phyloP scores from a whole-genome alignment of 352 stramenopile genomes.

The Phytophthora colocasiae region DNA sequence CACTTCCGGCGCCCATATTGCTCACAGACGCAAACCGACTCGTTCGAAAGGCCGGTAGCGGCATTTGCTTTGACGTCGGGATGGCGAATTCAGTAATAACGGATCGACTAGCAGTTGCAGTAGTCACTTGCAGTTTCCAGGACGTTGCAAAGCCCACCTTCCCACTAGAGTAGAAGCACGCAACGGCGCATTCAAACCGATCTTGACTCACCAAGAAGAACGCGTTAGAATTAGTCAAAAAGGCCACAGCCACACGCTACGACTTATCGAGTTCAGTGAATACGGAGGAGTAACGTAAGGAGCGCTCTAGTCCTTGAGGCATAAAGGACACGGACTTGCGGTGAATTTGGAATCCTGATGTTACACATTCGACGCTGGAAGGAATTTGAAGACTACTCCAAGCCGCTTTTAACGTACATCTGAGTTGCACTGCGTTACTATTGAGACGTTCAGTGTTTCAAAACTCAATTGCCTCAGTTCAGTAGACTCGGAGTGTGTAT shows the following conservation, averaged over 20 bases:
- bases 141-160: slow-evolving; percentile 17
- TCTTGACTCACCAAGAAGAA: slow-evolving; percentile 6
- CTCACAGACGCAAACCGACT: slow-evolving; percentile 16
- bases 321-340: slow-evolving; percentile 15
- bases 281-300: slow-evolving; percentile 30
- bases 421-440: slow-evolving; percentile 7
- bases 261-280: slow-evolving; percentile 25
- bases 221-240: slow-evolving; percentile 11
- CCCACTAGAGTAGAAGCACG: slow-evolving; percentile 18
- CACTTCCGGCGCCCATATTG: slow-evolving; percentile 1
- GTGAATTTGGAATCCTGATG: slow-evolving; percentile 18
- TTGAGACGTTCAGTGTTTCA: slow-evolving; percentile 15
- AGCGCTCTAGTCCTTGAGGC: slow-evolving; percentile 12
- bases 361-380: slow-evolving; percentile 29
- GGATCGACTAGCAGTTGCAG: slow-evolving; percentile 9
- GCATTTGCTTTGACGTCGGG: slow-evolving; percentile 27
- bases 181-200: slow-evolving; percentile 18
- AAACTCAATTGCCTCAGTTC: neutral
- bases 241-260: slow-evolving; percentile 19
- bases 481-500: neutral
- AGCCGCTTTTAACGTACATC: slow-evolving; percentile 4
- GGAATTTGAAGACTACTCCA: neutral
- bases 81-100: slow-evolving; percentile 38
- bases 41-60: slow-evolving; percentile 26
- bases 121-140: slow-evolving; percentile 18